A percentile compares a stretch with the other conserved stretches of the same genome.
phyloP scores from a whole-genome alignment of 1,284 basidiomycete genomes.

The Spongispora temasekensis region DNA sequence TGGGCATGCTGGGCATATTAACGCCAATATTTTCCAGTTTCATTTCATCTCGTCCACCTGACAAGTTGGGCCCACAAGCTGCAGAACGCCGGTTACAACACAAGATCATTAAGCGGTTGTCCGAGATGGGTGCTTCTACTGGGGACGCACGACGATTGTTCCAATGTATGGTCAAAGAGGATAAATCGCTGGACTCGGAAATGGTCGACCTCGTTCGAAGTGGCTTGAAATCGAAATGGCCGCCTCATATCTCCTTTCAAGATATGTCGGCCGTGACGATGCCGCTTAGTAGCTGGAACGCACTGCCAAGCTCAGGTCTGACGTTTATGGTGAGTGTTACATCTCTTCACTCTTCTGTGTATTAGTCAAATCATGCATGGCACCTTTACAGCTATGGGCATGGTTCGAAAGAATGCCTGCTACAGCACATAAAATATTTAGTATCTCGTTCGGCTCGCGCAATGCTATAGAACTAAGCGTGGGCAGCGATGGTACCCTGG shows the following conservation, averaged over 20 bases:
- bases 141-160: constrained; percentile 61
- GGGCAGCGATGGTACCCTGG: constrained; percentile 56
- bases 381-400: constrained; percentile 59
- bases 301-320: constrained; percentile 60
- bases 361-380: neutral
- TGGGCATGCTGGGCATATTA: constrained; percentile 59
- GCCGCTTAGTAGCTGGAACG: constrained; percentile 44
- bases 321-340: constrained; percentile 60
- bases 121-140: constrained; percentile 71
- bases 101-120: constrained; percentile 60
- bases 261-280: constrained; percentile 51
- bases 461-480: constrained; percentile 48
- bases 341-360: neutral
- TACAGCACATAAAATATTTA: constrained; percentile 47
- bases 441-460: constrained; percentile 40
- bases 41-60: constrained; percentile 19
- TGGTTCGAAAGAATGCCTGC: constrained; percentile 62
- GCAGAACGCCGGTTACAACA: constrained; percentile 54
- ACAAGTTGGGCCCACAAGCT: constrained; percentile 1
- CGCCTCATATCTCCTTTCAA: constrained; percentile 70
- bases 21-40: constrained; percentile 49
- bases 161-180: constrained; percentile 51
- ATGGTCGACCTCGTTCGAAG: constrained; percentile 67
- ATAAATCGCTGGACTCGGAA: constrained; percentile 55
- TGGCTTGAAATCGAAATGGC: constrained; percentile 71